phyloP scores from a whole-genome alignment of 2,329 filamentous ascomycete genomes.

The Fonsecaea erecta region DNA sequence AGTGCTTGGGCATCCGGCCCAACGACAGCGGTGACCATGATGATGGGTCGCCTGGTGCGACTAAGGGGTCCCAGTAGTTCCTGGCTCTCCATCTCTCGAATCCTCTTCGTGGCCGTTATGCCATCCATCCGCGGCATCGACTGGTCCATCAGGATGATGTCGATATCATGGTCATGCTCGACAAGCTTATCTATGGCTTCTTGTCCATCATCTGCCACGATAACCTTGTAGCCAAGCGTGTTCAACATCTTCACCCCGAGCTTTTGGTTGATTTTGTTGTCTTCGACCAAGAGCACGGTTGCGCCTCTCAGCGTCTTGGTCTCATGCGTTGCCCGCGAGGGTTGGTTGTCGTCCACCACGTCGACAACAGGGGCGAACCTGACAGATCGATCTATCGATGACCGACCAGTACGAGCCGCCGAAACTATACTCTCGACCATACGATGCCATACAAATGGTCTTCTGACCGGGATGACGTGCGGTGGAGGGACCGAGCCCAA shows the following conservation, averaged over 20 bases:
- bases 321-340: constrained; percentile 24
- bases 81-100: constrained; percentile 43
- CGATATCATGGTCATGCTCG: constrained; percentile 37
- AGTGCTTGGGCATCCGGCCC: constrained; percentile 37
- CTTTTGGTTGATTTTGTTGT: constrained; percentile 52
- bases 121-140: constrained; percentile 43
- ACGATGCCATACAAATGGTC: constrained; percentile 41
- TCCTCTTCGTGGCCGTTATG: constrained; percentile 40
- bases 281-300: constrained; percentile 70
- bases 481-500: constrained; percentile 32
- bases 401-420: constrained; percentile 18
- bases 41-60: constrained; percentile 37
- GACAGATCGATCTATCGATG: constrained; percentile 33
- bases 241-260: constrained; percentile 70
- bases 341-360: constrained; percentile 32
- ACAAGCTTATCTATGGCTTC: constrained; percentile 39
- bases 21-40: constrained; percentile 43
- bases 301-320: constrained; percentile 44
- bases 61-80: constrained; percentile 27
- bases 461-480: constrained; percentile 38
- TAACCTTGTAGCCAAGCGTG: constrained; percentile 67
- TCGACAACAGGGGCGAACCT: constrained; percentile 39
- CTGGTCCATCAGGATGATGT: constrained; percentile 44
- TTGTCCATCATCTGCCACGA: constrained; percentile 47
- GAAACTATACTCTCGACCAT: constrained; percentile 36